These are phyloP conservation scores for Didymella exigua DNA, from an alignment of 2,329 filamentous ascomycete species.

Conservation along the genomic window DNA sequence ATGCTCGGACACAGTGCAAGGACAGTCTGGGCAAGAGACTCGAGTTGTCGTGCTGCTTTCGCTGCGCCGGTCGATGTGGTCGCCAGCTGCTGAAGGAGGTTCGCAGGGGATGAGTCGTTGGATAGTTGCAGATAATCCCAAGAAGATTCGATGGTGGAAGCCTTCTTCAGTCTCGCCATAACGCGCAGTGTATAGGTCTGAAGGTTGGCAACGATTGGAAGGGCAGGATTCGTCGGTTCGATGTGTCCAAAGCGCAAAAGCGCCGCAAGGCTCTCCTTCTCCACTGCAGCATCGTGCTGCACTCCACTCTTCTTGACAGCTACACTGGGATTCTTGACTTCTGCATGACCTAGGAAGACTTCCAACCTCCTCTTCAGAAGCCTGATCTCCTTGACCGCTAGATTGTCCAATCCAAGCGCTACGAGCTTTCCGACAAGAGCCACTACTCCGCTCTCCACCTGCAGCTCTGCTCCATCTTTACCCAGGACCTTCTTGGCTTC, in stretches of 20 bases:
- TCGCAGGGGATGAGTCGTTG: constrained; percentile 62
- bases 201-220: constrained; percentile 65
- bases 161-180: constrained; percentile 65
- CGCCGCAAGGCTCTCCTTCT: constrained; percentile 60
- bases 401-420: constrained; percentile 66
- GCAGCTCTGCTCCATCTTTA: constrained; percentile 64
- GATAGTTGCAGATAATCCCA: constrained; percentile 62
- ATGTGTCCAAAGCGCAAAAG: constrained; percentile 66
- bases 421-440: constrained; percentile 71
- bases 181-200: constrained; percentile 71
- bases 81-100: constrained; percentile 59
- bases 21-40: constrained; percentile 68
- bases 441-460: constrained; percentile 76
- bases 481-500: constrained; percentile 59
- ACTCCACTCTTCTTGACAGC: constrained; percentile 21
- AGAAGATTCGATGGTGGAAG: constrained; percentile 63
- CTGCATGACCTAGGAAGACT: constrained; percentile 24
- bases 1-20: constrained; percentile 71
- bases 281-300: constrained; percentile 40
- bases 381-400: constrained; percentile 71
- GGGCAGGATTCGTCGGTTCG: constrained; percentile 35
- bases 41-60: constrained; percentile 70
- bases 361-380: constrained; percentile 69
- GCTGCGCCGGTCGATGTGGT: constrained; percentile 54
- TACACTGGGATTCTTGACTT: constrained; percentile 1